phyloP scores from a whole-genome alignment of 371 early-diverging fungal genomes.

The Capillidium heterosporum region DNA sequence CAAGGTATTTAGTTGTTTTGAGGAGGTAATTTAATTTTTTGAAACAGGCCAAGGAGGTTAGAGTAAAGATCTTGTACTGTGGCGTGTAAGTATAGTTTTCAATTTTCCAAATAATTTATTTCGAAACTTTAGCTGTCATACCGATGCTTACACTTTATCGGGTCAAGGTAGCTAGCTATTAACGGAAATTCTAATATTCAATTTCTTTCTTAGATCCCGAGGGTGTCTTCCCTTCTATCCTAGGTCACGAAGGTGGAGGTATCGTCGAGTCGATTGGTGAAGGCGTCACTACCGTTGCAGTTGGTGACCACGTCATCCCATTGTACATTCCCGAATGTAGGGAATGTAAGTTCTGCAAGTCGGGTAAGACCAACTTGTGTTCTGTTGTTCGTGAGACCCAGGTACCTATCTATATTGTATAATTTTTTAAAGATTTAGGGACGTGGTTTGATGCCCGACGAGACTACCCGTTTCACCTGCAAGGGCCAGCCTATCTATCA shows the following conservation, averaged over 20 bases:
- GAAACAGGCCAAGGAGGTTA: slow-evolving; percentile 67
- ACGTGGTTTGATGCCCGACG: slow-evolving; percentile 88
- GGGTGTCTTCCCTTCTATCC: slow-evolving; percentile 78
- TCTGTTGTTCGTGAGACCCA: slow-evolving; percentile 78
- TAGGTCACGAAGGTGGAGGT: slow-evolving; percentile 93
- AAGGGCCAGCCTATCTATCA: slow-evolving; percentile 75
- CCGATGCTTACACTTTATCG: slow-evolving; percentile 84
- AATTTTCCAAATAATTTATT: not conserved
- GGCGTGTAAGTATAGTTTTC: slow-evolving; percentile 43
- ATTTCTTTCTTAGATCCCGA: slow-evolving; percentile 39
- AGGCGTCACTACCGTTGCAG: slow-evolving; percentile 74
- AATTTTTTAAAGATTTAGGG: slow-evolving; percentile 20
- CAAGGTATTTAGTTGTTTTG: slow-evolving; percentile 17
- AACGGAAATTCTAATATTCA: not conserved
- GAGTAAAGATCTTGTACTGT: slow-evolving; percentile 75
- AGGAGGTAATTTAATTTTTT: not conserved
- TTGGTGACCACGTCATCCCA: slow-evolving; percentile 91
- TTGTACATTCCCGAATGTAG: slow-evolving; percentile 86
- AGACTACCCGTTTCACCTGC: slow-evolving; percentile 82
- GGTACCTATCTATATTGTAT: slow-evolving; percentile 13
- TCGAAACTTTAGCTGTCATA: slow-evolving; percentile 42
- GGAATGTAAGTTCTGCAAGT: slow-evolving; percentile 88
- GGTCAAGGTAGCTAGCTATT: slow-evolving; percentile 39
- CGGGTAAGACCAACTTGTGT: slow-evolving; percentile 92
- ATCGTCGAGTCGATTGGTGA: slow-evolving; percentile 93